Percentiles rank a stretch among this genome's conserved stretches.
Evolutionary conservation across 192 early-diverging fungal species (phyloP).

Genomic region (Backusella sp.): DNA sequence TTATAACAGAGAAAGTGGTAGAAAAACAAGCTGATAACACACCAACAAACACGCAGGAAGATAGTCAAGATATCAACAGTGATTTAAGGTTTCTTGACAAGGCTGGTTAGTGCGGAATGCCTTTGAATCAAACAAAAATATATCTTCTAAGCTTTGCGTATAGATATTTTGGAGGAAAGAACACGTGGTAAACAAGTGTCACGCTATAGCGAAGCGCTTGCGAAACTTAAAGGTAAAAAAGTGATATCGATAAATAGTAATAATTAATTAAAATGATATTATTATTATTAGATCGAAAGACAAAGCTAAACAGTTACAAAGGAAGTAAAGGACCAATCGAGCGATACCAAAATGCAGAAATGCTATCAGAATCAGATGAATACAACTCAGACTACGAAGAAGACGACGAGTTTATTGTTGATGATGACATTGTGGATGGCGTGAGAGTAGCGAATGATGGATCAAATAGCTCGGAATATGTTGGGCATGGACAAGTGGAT

Average conservation of each 20-base stretch:
- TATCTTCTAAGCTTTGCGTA: neutral
- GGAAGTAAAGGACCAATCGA: conserved; percentile 8
- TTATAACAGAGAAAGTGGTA: neutral
- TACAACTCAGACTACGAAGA: neutral
- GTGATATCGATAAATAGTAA: no score
- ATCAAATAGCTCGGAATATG: neutral
- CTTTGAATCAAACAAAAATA: neutral
- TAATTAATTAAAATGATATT: neutral
- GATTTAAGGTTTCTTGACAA: conserved; percentile 12
- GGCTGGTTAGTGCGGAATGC: neutral
- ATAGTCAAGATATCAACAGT: neutral
- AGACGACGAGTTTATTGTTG: neutral
- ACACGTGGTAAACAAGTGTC: conserved; percentile 10
- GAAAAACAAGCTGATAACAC: neutral
- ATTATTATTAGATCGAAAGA: neutral
- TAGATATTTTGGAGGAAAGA: conserved; percentile 11
- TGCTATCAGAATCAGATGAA: neutral
- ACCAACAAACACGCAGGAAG: neutral
- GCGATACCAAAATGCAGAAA: neutral
- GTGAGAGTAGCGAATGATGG: neutral
- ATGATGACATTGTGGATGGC: conserved; percentile 14
- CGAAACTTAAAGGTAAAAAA: neutral
- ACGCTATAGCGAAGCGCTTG: conserved; percentile 8
- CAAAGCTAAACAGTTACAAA: neutral
- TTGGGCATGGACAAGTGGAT: neutral